These are phyloP conservation scores for Chrysanthemum seticuspe DNA, from an alignment of 129 eudicot genomes.

Conservation along the genomic window DNA sequence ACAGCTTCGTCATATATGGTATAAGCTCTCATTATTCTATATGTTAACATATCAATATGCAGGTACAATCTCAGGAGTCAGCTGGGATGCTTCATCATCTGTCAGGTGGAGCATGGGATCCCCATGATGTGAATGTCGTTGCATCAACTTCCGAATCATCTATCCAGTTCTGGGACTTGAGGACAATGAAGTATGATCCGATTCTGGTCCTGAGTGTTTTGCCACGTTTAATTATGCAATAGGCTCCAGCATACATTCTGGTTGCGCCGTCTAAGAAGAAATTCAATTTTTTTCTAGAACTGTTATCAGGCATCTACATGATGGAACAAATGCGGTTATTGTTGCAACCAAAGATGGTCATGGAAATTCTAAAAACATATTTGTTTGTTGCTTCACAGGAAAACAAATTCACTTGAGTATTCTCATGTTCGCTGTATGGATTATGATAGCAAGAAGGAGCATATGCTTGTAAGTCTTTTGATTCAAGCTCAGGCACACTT, in stretches of 20 bases:
- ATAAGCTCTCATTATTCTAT: neutral
- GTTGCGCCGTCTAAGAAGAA: neutral
- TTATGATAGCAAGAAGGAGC: constrained; percentile 73
- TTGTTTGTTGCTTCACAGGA: constrained; percentile 53
- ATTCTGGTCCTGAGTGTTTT: constrained; percentile 13
- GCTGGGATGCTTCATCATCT: constrained; percentile 86
- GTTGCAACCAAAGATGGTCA: neutral
- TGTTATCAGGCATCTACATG: constrained; percentile 2
- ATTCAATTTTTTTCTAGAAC: neutral
- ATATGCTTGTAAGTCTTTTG: constrained; percentile 79
- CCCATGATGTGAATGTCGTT: constrained; percentile 76
- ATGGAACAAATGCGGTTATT: neutral
- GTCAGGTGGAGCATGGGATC: constrained; percentile 99
- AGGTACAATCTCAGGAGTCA: constrained; percentile 95
- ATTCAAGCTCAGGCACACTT: constrained; percentile 18
- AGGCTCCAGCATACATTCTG: neutral
- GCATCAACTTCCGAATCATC: constrained; percentile 87
- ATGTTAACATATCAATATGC: constrained; percentile 11
- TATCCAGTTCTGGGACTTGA: constrained; percentile 85
- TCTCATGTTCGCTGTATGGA: constrained; percentile 80
- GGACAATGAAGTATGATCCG: constrained; percentile 87
- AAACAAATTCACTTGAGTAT: constrained; percentile 73
- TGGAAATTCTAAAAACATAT: neutral
- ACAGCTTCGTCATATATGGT: neutral
- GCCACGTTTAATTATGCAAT: constrained; percentile 2